These are phyloP conservation scores for Lactarius deliciosus DNA, from an alignment of 768 basidiomycete species.

Conservation along the genomic window DNA sequence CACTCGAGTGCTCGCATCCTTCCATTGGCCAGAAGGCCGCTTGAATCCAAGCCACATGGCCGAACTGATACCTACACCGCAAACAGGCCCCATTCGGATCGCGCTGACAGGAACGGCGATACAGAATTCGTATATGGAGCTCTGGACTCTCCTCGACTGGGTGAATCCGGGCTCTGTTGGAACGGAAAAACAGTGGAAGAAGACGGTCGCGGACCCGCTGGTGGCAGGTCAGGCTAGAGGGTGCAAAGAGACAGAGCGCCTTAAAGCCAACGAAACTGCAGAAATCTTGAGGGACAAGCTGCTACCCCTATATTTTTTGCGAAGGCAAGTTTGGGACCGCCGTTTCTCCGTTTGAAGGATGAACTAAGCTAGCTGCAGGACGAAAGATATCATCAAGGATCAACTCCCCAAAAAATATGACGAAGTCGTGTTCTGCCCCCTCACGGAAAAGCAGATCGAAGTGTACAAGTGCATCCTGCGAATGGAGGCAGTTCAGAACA, in stretches of 20 bases:
- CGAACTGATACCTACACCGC: conserved; percentile 18
- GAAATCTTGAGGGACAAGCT: conserved; percentile 60
- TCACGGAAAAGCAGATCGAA: conserved; percentile 64
- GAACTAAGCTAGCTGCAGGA: conserved; percentile 41
- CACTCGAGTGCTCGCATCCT: conserved; percentile 67
- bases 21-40: conserved; percentile 46
- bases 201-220: conserved; percentile 66
- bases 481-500: conserved; percentile 64
- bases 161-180: conserved; percentile 82
- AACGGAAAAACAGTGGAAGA: conserved; percentile 71
- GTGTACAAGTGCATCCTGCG: conserved; percentile 73
- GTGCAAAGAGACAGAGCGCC: conserved; percentile 61
- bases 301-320: conserved; percentile 78
- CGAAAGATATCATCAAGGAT: conserved; percentile 72
- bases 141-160: conserved; percentile 94
- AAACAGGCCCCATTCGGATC: conserved; percentile 50
- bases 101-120: conserved; percentile 84
- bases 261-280: conserved; percentile 61
- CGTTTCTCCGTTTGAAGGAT: neutral
- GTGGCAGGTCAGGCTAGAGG: conserved; percentile 63
- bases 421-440: conserved; percentile 90
- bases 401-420: conserved; percentile 90
- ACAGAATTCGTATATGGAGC: conserved; percentile 87
- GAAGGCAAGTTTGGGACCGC: conserved; percentile 50
- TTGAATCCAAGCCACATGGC: conserved; percentile 29